phyloP scores from a whole-genome alignment of 306 rosid species.

The Urtica urens region DNA sequence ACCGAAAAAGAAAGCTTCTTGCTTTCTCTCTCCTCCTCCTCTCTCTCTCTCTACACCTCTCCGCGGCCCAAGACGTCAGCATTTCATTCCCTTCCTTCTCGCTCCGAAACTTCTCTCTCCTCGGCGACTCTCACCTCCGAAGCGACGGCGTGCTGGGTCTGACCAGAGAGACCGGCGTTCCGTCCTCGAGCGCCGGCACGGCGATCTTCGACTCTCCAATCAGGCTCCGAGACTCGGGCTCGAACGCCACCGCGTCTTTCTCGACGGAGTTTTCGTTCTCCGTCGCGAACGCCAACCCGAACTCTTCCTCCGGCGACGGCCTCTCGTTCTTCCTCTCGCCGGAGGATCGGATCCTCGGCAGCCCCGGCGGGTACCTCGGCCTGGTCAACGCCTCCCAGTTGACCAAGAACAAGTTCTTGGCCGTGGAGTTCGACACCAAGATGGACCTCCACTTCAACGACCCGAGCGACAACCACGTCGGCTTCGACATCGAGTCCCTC shows the following conservation, averaged over 20 bases:
- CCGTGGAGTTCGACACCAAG: conserved; percentile 56
- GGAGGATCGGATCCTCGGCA: conserved; percentile 26
- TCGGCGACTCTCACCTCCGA: conserved; percentile 72
- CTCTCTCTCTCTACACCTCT: conserved; percentile 3
- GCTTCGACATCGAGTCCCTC: conserved; percentile 39
- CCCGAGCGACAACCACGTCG: conserved; percentile 54
- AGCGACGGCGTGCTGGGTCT: conserved; percentile 59
- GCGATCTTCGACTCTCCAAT: conserved; percentile 46
- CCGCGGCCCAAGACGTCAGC: conserved; percentile 17
- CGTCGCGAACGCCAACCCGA: conserved; percentile 35
- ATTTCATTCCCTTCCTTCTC: conserved; percentile 50
- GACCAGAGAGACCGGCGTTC: conserved; percentile 52
- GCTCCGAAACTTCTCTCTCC: conserved; percentile 68
- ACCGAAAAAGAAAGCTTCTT: conserved; percentile 31
- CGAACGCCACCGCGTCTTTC: conserved; percentile 57
- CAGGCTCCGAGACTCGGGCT: conserved; percentile 24
- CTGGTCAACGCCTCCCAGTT: conserved; percentile 31
- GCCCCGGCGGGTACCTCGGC: conserved; percentile 31
- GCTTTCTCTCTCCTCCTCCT: conserved; percentile 13
- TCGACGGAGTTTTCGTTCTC: conserved; percentile 53
- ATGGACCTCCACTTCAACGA: conserved; percentile 29
- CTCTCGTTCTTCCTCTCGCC: conserved; percentile 59
- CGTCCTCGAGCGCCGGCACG: conserved; percentile 56
- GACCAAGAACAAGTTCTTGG: conserved; percentile 30
- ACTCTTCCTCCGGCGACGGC: conserved; percentile 45